Evolutionary conservation across 169 alveolate genomes (phyloP), one percentile per base, ranked within the genome.

Genomic region (Plasmodium gonderi): DNA sequence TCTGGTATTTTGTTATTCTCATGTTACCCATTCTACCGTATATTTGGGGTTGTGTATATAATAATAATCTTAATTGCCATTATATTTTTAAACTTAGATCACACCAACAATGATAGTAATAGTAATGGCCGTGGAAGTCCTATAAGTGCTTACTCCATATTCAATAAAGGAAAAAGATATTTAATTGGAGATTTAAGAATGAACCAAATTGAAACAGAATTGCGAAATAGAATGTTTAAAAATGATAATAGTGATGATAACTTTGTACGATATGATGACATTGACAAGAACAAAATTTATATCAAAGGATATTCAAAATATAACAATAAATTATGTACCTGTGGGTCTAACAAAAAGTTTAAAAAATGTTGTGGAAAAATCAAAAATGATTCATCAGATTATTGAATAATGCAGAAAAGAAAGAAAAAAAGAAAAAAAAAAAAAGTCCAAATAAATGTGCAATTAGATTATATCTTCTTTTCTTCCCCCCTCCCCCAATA

Each of bases 181-280:
- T 23, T 82, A 42, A 31, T 82, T 42, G 91, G 91, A 9, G 91
- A 82, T 47, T 82, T 82, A 49, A 44, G 91, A 47, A 82, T 82
- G 91, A 82, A 82, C 60, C 91, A 82, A 82, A 82, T 82, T 29
- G 91, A 82, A 38, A 69, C 45, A 29, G 91, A 82, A 54, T 69
- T 82, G 26, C 45, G 91, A 47, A 68, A 82, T 75, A 45, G 51
- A 11, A 82, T 14, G 38, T 31, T 29, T 82, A 67, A 67, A n/a
- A 81, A 44, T 69, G 51, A 82, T 23, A 79, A 82, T 33, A 72
- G 81, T 45, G 81, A 72, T 38, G 91, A 82, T 26, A 82, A 82
- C 36, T 42, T 82, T 82, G 36, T 82, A 68, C 74, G 91, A 45
- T 82, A 44, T 17, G 76, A 82, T 31, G 91, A 82, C 42, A 69